Percentiles rank a stretch among this genome's conserved stretches.
Evolutionary conservation across 1,139 yeast genomes (phyloP).

Genomic region (Magnusiomyces magnusii): DNA sequence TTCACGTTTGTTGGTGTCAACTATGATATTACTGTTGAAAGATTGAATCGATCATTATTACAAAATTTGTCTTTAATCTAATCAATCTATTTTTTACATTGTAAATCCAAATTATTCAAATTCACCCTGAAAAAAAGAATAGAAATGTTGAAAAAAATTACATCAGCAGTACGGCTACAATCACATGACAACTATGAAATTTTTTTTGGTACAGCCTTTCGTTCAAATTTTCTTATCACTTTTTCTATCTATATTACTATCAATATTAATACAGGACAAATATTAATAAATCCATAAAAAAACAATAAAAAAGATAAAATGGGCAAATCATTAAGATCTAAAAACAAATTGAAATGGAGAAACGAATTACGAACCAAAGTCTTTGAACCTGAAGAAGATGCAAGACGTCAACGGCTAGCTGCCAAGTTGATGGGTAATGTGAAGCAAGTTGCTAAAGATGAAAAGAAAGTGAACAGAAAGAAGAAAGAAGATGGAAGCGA

Average conservation of each 20-base stretch:
- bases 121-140: too few relatives aligned
- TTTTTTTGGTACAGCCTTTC: background rate
- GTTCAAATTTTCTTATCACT: background rate
- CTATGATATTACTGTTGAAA: too few relatives aligned
- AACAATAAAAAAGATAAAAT: too few relatives aligned
- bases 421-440: slow-evolving; percentile 6
- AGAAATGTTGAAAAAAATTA: too few relatives aligned
- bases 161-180: too few relatives aligned
- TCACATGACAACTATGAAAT: background rate
- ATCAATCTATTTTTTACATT: too few relatives aligned
- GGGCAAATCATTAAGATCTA: slow-evolving; percentile 5
- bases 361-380: background rate
- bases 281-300: too few relatives aligned
- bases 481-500: background rate
- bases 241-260: background rate
- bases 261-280: too few relatives aligned
- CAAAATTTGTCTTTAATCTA: too few relatives aligned
- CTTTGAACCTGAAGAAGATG: slow-evolving; percentile 4
- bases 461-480: background rate
- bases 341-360: slow-evolving; percentile 1
- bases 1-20: too few relatives aligned
- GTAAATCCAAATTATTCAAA: too few relatives aligned
- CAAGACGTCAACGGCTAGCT: slow-evolving; percentile 3
- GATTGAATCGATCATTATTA: too few relatives aligned
- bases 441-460: background rate